Conservation (phyloP, 345 rosid genomes). For the Boechera divaricarpa region DNA sequence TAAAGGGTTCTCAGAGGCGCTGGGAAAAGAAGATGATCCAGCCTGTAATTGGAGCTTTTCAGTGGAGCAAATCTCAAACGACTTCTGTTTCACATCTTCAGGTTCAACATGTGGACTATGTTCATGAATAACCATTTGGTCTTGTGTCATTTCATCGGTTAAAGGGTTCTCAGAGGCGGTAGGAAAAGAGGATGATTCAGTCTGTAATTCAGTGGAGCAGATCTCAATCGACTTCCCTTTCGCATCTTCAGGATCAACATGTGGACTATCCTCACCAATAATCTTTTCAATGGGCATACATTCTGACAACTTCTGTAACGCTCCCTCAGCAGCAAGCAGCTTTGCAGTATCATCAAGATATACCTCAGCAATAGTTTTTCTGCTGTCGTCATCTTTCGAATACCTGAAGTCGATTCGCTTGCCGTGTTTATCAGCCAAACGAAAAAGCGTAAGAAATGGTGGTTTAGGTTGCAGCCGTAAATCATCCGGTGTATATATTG, state of each 20-base stretch:
- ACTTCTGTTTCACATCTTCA: background rate
- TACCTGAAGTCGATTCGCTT: slow-evolving; percentile 52
- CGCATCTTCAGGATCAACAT: background rate
- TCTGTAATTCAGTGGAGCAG: slow-evolving; percentile 16
- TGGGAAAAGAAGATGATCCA: slow-evolving; percentile 49
- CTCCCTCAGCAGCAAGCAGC: slow-evolving; percentile 57
- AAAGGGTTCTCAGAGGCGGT: slow-evolving; percentile 44
- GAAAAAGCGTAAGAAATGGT: slow-evolving; percentile 46
- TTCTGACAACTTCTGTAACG: slow-evolving; percentile 50
- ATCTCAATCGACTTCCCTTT: background rate
- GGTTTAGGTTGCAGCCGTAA: slow-evolving; percentile 45
- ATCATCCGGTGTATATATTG: slow-evolving; percentile 49
- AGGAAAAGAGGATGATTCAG: slow-evolving; percentile 48
- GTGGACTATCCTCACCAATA: background rate
- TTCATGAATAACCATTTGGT: background rate
- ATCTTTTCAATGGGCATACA: slow-evolving; percentile 13
- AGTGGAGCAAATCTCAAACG: background rate
- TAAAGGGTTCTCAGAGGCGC: slow-evolving; percentile 50
- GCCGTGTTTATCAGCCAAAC: slow-evolving; percentile 58
- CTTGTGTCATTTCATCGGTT: background rate
- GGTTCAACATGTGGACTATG: background rate
- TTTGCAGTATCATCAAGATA: slow-evolving; percentile 60
- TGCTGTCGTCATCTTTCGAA: slow-evolving; percentile 37
- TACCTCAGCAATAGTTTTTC: slow-evolving; percentile 45
- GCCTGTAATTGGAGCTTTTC: slow-evolving; percentile 18